A percentile compares a stretch with the other conserved stretches of the same genome.
Evolutionary conservation across 2,329 filamentous ascomycete genomes (phyloP).

Genomic region (Colletotrichum caudatum): DNA sequence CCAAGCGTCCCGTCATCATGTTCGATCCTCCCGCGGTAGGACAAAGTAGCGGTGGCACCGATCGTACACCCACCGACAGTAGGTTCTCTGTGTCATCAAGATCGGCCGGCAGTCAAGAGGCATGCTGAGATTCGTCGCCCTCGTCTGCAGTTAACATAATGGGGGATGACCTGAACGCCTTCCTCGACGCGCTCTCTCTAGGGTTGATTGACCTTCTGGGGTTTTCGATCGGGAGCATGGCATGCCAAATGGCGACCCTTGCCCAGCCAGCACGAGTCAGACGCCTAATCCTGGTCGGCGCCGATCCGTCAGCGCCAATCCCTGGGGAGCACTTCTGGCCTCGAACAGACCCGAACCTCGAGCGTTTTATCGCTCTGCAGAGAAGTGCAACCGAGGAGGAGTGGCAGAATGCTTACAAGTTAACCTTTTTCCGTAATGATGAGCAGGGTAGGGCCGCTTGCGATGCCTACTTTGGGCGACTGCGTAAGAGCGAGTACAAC

Average conservation of each 20-base stretch:
- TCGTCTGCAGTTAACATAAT: constrained; percentile 14
- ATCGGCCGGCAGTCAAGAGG: too few species aligned
- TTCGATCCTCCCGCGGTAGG: constrained; percentile 32
- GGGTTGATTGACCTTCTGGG: constrained; percentile 27
- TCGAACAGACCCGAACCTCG: constrained; percentile 23
- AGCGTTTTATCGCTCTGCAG: constrained; percentile 22
- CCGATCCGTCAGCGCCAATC: constrained; percentile 12
- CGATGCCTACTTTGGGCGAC: constrained; percentile 13
- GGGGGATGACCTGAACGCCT: constrained; percentile 30
- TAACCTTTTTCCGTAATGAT: constrained; percentile 30
- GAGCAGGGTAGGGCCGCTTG: constrained; percentile 14
- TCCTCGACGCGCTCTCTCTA: constrained; percentile 25
- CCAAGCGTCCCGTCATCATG: constrained; percentile 32
- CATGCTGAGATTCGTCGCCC: background rate
- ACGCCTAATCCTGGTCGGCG: constrained; percentile 9
- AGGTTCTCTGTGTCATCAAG: background rate
- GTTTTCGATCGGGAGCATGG: constrained; percentile 28
- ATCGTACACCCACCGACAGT: constrained; percentile 26
- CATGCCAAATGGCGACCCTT: constrained; percentile 27
- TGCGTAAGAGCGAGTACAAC: constrained; percentile 31
- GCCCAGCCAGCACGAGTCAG: constrained; percentile 16
- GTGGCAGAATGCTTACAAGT: constrained; percentile 20
- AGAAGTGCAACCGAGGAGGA: constrained; percentile 20
- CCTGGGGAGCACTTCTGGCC: constrained; percentile 32
- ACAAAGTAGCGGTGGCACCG: constrained; percentile 13